A percentile compares a stretch with the other conserved stretches of the same genome.
phyloP scores from a whole-genome alignment of 2,329 filamentous ascomycete species.

The Elsinoe australis region DNA sequence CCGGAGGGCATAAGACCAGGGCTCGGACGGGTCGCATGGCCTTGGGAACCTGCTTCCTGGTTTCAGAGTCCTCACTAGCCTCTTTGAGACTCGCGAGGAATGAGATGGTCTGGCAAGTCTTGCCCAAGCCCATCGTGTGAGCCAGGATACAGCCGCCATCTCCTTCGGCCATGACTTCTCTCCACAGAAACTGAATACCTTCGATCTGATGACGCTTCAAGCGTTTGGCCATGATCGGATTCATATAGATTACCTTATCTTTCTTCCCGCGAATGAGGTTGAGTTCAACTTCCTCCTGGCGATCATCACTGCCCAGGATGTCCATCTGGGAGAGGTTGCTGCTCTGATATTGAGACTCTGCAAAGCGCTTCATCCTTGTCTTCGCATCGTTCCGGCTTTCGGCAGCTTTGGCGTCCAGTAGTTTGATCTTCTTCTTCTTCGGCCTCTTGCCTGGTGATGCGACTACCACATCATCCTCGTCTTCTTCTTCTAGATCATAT shows the following conservation, averaged over 20 bases:
- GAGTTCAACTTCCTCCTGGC: slow-evolving; percentile 46
- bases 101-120: slow-evolving; percentile 82
- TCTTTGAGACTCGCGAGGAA: slow-evolving; percentile 68
- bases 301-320: slow-evolving; percentile 2
- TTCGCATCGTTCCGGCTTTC: slow-evolving; percentile 21
- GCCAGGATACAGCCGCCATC: slow-evolving; percentile 72
- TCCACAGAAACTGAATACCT: slow-evolving; percentile 84
- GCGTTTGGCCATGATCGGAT: slow-evolving; percentile 52
- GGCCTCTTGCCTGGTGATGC: no score
- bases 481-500: not conserved
- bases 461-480: no score
- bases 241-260: slow-evolving; percentile 56
- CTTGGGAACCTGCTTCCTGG: slow-evolving; percentile 60
- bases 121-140: slow-evolving; percentile 87
- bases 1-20: slow-evolving; percentile 67
- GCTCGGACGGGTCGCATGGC: slow-evolving; percentile 53
- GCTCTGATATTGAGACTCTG: slow-evolving; percentile 12
- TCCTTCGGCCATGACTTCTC: slow-evolving; percentile 57
- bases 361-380: slow-evolving; percentile 3
- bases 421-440: not conserved
- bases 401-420: not conserved
- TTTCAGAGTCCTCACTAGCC: slow-evolving; percentile 52
- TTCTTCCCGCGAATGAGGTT: slow-evolving; percentile 58
- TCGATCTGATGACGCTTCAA: slow-evolving; percentile 76
- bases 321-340: slow-evolving; percentile 10